Percentiles rank a stretch among this genome's conserved stretches.
These are phyloP conservation scores for Phaeodactylum tricornutum DNA, from an alignment of 108 stramenopile genomes.

Conservation along the genomic window DNA sequence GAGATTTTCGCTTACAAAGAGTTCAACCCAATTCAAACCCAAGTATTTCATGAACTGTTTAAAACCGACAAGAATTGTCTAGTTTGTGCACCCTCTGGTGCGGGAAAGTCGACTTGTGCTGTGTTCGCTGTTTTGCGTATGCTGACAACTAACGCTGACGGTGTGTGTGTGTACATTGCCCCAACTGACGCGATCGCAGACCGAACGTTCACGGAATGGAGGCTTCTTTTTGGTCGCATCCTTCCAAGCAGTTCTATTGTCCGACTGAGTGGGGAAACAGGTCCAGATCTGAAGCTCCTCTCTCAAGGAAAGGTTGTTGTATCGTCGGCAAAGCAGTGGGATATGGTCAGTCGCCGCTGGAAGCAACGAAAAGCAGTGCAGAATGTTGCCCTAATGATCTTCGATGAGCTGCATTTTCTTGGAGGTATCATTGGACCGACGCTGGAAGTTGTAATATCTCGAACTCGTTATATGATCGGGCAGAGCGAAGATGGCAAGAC, in stretches of 20 bases:
- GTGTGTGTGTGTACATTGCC: conserved; percentile 89
- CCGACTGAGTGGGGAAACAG: conserved; percentile 81
- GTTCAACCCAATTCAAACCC: conserved; percentile 99
- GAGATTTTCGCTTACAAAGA: conserved; percentile 57
- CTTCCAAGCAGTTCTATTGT: conserved; percentile 56
- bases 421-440: conserved; percentile 83
- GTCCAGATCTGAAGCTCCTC: conserved; percentile 81
- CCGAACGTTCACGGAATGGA: conserved; percentile 66
- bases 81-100: conserved; percentile 93
- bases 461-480: conserved; percentile 89
- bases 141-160: conserved; percentile 61
- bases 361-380: conserved; percentile 91
- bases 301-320: conserved; percentile 65
- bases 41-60: conserved; percentile 91
- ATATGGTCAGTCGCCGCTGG: conserved; percentile 89
- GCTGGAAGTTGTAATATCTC: conserved; percentile 93
- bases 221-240: conserved; percentile 55
- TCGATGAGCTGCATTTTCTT: conserved; percentile 96
- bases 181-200: conserved; percentile 82
- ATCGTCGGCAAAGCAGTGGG: conserved; percentile 86
- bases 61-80: conserved; percentile 85
- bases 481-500: conserved; percentile 24
- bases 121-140: conserved; percentile 94
- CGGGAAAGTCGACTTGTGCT: conserved; percentile 85
- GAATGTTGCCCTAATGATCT: conserved; percentile 80